phyloP scores from a whole-genome alignment of 179 eudicot genomes.

The Silene vulgaris region DNA sequence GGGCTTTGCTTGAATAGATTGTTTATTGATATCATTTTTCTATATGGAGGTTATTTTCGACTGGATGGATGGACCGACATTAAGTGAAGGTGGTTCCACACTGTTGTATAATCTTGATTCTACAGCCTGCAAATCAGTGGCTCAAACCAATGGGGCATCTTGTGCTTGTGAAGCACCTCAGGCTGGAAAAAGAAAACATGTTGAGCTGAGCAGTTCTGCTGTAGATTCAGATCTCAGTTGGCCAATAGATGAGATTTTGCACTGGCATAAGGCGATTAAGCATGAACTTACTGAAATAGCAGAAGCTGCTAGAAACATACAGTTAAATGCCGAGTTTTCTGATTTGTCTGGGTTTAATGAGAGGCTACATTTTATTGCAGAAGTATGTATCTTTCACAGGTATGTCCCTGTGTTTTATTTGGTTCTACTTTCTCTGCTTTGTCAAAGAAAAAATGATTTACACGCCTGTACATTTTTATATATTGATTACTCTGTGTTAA shows the following conservation, averaged over 20 bases:
- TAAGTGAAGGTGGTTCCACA: constrained; percentile 36
- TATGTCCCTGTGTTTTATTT: constrained; percentile 24
- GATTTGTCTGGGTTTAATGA: constrained; percentile 65
- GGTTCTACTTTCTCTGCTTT: neutral
- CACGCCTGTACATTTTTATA: neutral
- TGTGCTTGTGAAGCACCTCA: constrained; percentile 53
- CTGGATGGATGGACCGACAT: constrained; percentile 83
- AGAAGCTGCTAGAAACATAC: constrained; percentile 71
- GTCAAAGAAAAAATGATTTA: neutral
- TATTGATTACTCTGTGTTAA: neutral
- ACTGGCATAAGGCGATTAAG: constrained; percentile 82
- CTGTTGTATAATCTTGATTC: constrained; percentile 31
- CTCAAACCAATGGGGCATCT: constrained; percentile 30
- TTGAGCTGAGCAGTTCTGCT: constrained; percentile 30
- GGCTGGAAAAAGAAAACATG: constrained; percentile 46
- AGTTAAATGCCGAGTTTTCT: constrained; percentile 61
- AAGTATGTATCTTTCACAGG: constrained; percentile 98
- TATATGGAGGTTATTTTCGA: constrained; percentile 64
- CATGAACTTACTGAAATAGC: constrained; percentile 77
- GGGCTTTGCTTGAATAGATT: constrained; percentile 21
- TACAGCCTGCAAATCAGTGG: constrained; percentile 31
- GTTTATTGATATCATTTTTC: constrained; percentile 21
- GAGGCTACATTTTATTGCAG: constrained; percentile 90
- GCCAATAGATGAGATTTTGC: constrained; percentile 81
- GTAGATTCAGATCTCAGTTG: constrained; percentile 30